phyloP scores from a whole-genome alignment of 768 basidiomycete species.

The Gloeopeniophorella convolvens region DNA sequence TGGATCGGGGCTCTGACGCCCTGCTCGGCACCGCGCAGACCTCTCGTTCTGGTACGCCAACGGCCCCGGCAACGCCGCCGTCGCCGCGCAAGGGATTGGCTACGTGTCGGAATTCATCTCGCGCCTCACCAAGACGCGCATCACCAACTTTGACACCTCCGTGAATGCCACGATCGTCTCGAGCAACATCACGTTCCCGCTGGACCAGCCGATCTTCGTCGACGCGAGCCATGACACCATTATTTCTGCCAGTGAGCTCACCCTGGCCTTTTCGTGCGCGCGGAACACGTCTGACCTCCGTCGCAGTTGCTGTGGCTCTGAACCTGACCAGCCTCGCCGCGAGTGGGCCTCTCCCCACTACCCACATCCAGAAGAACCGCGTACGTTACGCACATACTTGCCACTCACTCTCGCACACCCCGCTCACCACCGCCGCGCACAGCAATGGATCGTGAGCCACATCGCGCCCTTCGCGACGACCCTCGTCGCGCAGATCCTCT shows the following conservation, averaged over 20 bases:
- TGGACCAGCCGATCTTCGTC: conserved; percentile 36
- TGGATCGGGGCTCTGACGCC: background rate
- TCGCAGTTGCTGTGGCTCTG: conserved; percentile 36
- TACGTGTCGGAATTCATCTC: conserved; percentile 40
- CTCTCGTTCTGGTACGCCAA: conserved; percentile 31
- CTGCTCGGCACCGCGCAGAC: conserved; percentile 15
- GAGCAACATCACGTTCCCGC: conserved; percentile 31
- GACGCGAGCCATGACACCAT: conserved; percentile 43
- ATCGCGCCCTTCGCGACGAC: conserved; percentile 44
- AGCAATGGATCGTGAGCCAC: conserved; percentile 34
- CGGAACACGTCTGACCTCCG: background rate
- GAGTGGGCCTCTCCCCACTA: conserved; percentile 35
- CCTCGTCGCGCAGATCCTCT: conserved; percentile 40
- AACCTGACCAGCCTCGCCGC: conserved; percentile 38
- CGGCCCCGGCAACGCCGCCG: conserved; percentile 39
- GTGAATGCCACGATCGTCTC: conserved; percentile 42
- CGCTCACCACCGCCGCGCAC: background rate
- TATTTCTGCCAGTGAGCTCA: conserved; percentile 31
- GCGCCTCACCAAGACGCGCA: conserved; percentile 34
- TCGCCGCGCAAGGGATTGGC: conserved; percentile 35
- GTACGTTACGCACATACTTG: conserved; percentile 17
- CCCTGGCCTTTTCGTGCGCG: background rate
- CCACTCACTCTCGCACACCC: background rate
- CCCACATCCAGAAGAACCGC: conserved; percentile 31
- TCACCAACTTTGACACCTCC: conserved; percentile 36